Conservation (phyloP, 2,329 filamentous ascomycete species). For the Fusarium sp. region DNA sequence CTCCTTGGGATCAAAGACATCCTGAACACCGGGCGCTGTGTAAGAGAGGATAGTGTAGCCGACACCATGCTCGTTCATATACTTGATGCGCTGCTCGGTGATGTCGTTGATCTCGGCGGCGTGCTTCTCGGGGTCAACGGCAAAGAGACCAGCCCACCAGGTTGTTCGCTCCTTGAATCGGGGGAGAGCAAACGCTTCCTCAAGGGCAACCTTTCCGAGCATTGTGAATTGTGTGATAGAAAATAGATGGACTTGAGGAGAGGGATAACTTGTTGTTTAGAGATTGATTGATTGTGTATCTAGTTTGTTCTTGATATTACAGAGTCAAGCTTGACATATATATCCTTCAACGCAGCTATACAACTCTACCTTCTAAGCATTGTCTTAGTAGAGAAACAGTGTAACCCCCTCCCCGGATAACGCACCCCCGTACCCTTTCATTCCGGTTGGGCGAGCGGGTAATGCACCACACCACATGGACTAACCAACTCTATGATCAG, state of each 20-base stretch:
- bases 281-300: background rate
- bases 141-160: slow-evolving; percentile 70
- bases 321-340: slow-evolving; percentile 5
- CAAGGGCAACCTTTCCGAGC: slow-evolving; percentile 68
- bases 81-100: slow-evolving; percentile 52
- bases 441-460: slow-evolving; percentile 21
- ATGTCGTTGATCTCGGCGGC: slow-evolving; percentile 61
- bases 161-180: slow-evolving; percentile 65
- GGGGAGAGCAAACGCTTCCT: slow-evolving; percentile 69
- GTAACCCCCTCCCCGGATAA: slow-evolving; percentile 16
- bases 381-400: background rate
- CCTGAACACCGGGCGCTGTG: slow-evolving; percentile 60
- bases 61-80: slow-evolving; percentile 58
- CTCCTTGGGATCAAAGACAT: slow-evolving; percentile 53
- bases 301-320: background rate
- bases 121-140: slow-evolving; percentile 66
- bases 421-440: slow-evolving; percentile 5
- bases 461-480: slow-evolving; percentile 10
- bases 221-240: slow-evolving; percentile 47
- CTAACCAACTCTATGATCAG: background rate
- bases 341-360: background rate
- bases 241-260: too few species aligned
- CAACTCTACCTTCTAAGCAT: background rate
- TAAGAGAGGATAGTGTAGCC: slow-evolving; percentile 60
- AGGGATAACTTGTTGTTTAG: background rate